These are phyloP conservation scores for Ustilago crameri DNA, from an alignment of 1,284 basidiomycete genomes.

Conservation along the genomic window DNA sequence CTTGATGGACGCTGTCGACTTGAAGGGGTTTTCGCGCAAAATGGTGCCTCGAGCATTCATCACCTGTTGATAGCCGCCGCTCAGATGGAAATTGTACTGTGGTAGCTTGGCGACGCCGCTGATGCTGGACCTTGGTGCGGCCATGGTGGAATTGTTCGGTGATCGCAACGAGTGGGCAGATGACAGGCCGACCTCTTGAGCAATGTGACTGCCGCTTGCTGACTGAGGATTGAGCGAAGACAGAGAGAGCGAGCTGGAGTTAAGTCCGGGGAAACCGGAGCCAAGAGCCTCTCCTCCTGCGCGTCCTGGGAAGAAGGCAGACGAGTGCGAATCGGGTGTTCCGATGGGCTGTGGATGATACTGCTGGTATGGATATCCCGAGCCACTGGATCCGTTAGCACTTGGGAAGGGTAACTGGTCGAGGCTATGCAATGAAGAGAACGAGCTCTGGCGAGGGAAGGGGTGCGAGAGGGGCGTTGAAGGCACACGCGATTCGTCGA, in stretches of 20 bases:
- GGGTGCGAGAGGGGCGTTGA: constrained; percentile 37
- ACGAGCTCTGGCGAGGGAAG: constrained; percentile 47
- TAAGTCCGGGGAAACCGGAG: constrained; percentile 42
- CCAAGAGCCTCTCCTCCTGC: constrained; percentile 31
- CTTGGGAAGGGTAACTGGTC: constrained; percentile 45
- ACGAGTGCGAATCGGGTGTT: constrained; percentile 46
- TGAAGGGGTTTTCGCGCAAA: constrained; percentile 86
- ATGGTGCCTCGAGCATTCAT: constrained; percentile 89
- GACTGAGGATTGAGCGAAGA: constrained; percentile 48
- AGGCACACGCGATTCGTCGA: constrained; percentile 37
- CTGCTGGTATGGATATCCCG: constrained; percentile 52
- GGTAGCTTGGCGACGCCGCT: constrained; percentile 36
- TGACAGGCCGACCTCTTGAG: constrained; percentile 39
- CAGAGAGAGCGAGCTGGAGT: constrained; percentile 47
- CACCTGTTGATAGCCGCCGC: constrained; percentile 90
- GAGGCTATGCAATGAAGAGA: constrained; percentile 43
- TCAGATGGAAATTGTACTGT: constrained; percentile 82
- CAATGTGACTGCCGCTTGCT: constrained; percentile 30
- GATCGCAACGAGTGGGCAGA: constrained; percentile 29
- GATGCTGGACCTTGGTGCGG: constrained; percentile 26
- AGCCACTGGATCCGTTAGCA: constrained; percentile 30
- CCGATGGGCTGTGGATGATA: constrained; percentile 49
- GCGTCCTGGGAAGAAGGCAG: constrained; percentile 38
- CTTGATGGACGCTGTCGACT: constrained; percentile 84
- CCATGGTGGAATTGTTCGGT: constrained; percentile 13